phyloP scores from a whole-genome alignment of 1,139 yeast genomes.

The Candida sanyaensis region DNA sequence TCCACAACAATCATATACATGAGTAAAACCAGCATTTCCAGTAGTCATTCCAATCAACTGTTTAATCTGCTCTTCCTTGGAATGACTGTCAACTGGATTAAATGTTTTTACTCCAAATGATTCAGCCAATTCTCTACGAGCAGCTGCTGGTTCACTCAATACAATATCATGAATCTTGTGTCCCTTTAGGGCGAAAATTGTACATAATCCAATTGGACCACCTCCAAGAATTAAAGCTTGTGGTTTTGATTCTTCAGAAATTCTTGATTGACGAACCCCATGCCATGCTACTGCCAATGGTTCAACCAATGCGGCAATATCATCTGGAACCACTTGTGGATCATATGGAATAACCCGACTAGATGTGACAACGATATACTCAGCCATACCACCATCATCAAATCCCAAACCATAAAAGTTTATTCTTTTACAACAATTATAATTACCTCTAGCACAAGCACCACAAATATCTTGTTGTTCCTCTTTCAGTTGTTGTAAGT shows the following conservation, averaged over 20 bases:
- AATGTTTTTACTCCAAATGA: conserved; percentile 49
- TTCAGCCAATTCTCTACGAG: conserved; percentile 56
- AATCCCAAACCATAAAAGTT: conserved; percentile 50
- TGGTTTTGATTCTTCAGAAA: not conserved
- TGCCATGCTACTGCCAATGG: conserved; percentile 64
- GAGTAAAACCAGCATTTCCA: conserved; percentile 56
- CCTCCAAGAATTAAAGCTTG: conserved; percentile 47
- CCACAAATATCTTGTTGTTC: conserved; percentile 25
- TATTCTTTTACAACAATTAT: conserved; percentile 48
- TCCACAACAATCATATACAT: conserved; percentile 65
- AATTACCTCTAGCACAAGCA: conserved; percentile 46
- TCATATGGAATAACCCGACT: conserved; percentile 50
- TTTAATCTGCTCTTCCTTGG: conserved; percentile 24
- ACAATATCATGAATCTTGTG: conserved; percentile 54
- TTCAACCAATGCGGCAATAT: conserved; percentile 57
- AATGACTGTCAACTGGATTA: conserved; percentile 21
- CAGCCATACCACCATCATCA: conserved; percentile 52
- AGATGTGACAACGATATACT: conserved; percentile 49
- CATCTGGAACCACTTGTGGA: conserved; percentile 43
- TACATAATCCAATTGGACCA: conserved; percentile 64
- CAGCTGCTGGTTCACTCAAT: conserved; percentile 60
- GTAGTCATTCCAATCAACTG: conserved; percentile 40
- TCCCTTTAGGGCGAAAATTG: conserved; percentile 57
- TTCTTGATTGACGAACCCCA: conserved; percentile 47
- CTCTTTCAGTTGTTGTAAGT: not conserved